These are phyloP conservation scores for Sisymbrium irio DNA, from an alignment of 345 rosid species.

Conservation along the genomic window DNA sequence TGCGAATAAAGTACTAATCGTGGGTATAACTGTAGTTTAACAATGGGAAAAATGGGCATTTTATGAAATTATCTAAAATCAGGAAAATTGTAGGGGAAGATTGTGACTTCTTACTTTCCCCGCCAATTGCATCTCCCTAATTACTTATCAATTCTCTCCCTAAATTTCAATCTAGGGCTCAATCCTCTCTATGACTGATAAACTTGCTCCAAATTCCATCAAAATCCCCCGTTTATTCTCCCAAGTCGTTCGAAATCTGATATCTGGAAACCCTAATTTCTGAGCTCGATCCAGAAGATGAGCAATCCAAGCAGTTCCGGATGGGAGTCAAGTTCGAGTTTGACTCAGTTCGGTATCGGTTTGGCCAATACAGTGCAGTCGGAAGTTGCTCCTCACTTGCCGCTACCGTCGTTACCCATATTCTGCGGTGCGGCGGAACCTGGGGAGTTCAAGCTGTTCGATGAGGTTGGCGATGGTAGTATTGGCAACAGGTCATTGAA, in stretches of 20 bases:
- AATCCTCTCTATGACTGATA: constrained; percentile 20
- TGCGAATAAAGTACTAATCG: neutral
- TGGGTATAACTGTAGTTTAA: neutral
- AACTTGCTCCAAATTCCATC: constrained; percentile 31
- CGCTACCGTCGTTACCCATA: constrained; percentile 84
- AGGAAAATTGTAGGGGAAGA: constrained; percentile 31
- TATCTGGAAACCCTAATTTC: constrained; percentile 30
- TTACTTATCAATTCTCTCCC: neutral
- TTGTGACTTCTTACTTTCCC: constrained; percentile 44
- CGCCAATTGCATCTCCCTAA: constrained; percentile 60
- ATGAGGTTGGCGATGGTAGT: constrained; percentile 40
- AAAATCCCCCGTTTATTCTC: constrained; percentile 28
- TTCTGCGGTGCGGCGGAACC: constrained; percentile 81
- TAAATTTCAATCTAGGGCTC: constrained; percentile 46
- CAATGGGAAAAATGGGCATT: neutral
- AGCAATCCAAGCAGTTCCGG: constrained; percentile 53
- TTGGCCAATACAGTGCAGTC: constrained; percentile 89
- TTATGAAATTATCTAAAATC: neutral
- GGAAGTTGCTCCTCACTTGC: constrained; percentile 85
- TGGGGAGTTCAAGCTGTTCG: constrained; percentile 61
- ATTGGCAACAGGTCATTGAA: constrained; percentile 48
- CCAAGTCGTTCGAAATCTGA: neutral
- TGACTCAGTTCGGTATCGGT: constrained; percentile 63
- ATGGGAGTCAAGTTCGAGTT: constrained; percentile 40
- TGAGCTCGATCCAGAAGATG: constrained; percentile 58